Conservation (phyloP, 345 rosid genomes). For the Turritis glabra region DNA sequence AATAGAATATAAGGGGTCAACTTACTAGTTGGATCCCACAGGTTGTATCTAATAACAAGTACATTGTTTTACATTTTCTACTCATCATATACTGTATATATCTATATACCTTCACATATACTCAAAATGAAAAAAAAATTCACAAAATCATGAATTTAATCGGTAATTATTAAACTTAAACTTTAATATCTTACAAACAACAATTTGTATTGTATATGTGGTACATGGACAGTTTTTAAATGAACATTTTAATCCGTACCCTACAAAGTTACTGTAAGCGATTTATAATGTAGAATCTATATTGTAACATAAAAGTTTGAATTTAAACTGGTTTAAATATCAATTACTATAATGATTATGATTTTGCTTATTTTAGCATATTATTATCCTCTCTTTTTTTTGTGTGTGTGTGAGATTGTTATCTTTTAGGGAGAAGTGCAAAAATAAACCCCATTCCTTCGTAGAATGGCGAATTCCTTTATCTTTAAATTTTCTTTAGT, state of each 20-base stretch:
- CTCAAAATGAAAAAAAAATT: background rate
- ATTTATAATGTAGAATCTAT: no score
- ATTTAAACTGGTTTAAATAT: background rate
- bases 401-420: background rate
- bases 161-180: background rate
- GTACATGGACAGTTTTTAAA: no score
- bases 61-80: background rate
- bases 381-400: background rate
- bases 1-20: background rate
- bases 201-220: background rate
- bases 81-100: background rate
- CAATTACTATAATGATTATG: background rate
- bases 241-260: no score
- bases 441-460: background rate
- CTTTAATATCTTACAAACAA: background rate
- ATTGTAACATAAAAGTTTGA: background rate
- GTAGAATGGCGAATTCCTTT: background rate
- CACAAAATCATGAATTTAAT: background rate
- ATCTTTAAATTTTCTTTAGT: background rate
- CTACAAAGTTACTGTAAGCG: no score
- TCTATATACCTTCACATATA: background rate
- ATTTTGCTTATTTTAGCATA: background rate
- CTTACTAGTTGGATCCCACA: no score
- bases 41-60: background rate
- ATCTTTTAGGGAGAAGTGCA: slow-evolving; percentile 23